These are phyloP conservation scores for Eucalyptus erythrocorys DNA, from an alignment of 345 rosid genomes.

Conservation along the genomic window DNA sequence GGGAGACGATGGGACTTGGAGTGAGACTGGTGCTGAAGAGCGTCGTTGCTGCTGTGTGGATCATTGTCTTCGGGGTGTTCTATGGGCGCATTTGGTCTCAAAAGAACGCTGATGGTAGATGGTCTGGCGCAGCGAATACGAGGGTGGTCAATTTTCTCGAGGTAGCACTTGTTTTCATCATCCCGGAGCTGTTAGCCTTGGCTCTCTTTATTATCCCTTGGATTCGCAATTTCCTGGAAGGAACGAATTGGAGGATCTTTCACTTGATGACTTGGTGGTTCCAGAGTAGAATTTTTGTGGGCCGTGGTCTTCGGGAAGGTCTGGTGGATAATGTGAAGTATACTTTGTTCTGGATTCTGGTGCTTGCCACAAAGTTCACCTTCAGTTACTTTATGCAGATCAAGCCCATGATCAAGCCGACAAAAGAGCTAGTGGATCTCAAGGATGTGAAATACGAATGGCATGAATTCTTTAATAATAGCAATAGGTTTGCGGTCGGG, in stretches of 20 bases:
- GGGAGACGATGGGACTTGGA: constrained; percentile 62
- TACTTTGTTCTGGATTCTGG: constrained; percentile 65
- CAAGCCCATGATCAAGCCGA: constrained; percentile 73
- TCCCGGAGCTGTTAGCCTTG: constrained; percentile 76
- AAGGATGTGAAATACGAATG: constrained; percentile 42
- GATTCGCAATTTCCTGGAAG: constrained; percentile 89
- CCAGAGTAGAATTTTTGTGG: constrained; percentile 32
- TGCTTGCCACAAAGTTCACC: constrained; percentile 64
- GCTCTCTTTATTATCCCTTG: constrained; percentile 75
- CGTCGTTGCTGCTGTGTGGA: constrained; percentile 62
- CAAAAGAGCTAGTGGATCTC: constrained; percentile 35
- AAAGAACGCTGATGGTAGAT: constrained; percentile 31
- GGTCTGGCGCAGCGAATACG: constrained; percentile 34
- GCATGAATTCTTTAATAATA: constrained; percentile 43
- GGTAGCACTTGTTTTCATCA: constrained; percentile 45
- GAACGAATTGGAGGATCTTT: constrained; percentile 65
- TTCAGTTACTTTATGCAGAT: constrained; percentile 88
- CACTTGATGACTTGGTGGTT: constrained; percentile 37
- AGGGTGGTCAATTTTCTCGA: constrained; percentile 51
- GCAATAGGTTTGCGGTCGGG: constrained; percentile 68
- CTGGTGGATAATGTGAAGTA: constrained; percentile 59
- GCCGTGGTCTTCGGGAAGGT: constrained; percentile 48
- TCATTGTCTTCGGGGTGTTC: constrained; percentile 46
- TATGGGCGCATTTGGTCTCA: constrained; percentile 70
- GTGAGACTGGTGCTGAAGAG: constrained; percentile 75